These are phyloP conservation scores for Ceriops tagal DNA, from an alignment of 345 rosid genomes.

Conservation along the genomic window DNA sequence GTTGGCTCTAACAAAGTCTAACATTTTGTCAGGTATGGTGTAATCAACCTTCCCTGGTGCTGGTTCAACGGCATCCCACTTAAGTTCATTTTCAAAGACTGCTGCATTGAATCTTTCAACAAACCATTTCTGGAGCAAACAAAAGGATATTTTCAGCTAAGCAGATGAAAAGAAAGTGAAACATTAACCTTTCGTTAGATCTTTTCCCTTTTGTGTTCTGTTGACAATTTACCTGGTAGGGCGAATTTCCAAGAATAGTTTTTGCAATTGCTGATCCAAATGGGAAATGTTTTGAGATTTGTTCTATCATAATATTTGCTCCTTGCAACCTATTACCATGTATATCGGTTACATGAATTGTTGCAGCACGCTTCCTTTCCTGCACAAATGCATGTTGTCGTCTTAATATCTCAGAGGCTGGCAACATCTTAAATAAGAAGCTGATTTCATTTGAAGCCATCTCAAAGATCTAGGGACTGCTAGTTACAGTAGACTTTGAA, in stretches of 20 bases:
- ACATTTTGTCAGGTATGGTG: slow-evolving; percentile 58
- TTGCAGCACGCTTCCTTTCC: slow-evolving; percentile 71
- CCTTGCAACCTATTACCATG: slow-evolving; percentile 53
- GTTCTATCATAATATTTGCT: slow-evolving; percentile 42
- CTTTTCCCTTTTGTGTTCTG: neutral
- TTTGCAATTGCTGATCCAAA: slow-evolving; percentile 76
- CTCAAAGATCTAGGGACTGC: too few relatives aligned
- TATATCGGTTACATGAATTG: slow-evolving; percentile 55
- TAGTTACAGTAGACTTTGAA: too few relatives aligned
- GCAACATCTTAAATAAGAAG: neutral
- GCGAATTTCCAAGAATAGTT: slow-evolving; percentile 60
- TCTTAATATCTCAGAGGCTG: neutral
- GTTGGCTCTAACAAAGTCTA: slow-evolving; percentile 54
- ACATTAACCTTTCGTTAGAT: neutral
- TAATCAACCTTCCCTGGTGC: slow-evolving; percentile 62
- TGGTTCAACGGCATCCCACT: slow-evolving; percentile 88
- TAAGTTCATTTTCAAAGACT: slow-evolving; percentile 83
- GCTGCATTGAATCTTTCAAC: slow-evolving; percentile 79
- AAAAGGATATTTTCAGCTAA: neutral
- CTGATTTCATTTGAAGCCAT: neutral
- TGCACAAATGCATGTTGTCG: slow-evolving; percentile 8
- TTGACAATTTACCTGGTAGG: slow-evolving; percentile 51
- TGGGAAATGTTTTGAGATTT: slow-evolving; percentile 76
- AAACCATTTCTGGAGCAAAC: slow-evolving; percentile 60
- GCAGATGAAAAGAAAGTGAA: neutral